Percentiles rank a stretch among this genome's conserved stretches.
These are phyloP conservation scores for Trichothecium roseum DNA, from an alignment of 2,329 filamentous ascomycete species.

Conservation along the genomic window DNA sequence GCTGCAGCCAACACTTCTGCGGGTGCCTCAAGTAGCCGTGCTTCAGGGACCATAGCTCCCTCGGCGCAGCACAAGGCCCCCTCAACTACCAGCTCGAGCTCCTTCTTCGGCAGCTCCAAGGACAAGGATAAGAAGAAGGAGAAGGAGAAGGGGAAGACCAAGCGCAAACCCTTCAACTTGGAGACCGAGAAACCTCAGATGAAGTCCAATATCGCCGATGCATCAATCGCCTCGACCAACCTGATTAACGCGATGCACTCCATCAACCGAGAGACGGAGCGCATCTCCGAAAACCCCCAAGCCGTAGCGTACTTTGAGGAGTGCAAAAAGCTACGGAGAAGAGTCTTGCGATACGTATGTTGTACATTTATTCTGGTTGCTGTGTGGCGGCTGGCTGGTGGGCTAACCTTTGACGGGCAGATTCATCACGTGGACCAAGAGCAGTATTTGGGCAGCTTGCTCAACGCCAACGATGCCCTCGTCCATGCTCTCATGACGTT, in stretches of 20 bases:
- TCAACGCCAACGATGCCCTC: slow-evolving; percentile 94
- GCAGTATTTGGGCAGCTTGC: slow-evolving; percentile 80
- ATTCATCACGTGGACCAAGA: slow-evolving; percentile 88
- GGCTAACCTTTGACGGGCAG: slow-evolving; percentile 21
- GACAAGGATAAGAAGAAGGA: slow-evolving; percentile 39
- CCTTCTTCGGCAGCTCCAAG: slow-evolving; percentile 1
- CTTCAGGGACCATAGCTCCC: slow-evolving; percentile 14
- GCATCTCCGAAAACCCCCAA: slow-evolving; percentile 73
- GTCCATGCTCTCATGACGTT: slow-evolving; percentile 88
- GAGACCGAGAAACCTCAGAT: slow-evolving; percentile 82
- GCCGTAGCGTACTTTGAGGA: slow-evolving; percentile 70
- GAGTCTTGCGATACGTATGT: slow-evolving; percentile 72
- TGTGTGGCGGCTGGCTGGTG: background rate
- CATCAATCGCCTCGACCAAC: slow-evolving; percentile 85
- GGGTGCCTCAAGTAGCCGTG: slow-evolving; percentile 6
- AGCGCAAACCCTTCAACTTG: slow-evolving; percentile 63
- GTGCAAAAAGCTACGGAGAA: slow-evolving; percentile 76
- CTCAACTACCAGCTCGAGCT: slow-evolving; percentile 4
- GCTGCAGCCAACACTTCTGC: slow-evolving; percentile 16
- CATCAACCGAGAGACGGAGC: slow-evolving; percentile 81
- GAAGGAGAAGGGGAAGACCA: slow-evolving; percentile 39
- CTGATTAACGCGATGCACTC: slow-evolving; percentile 77
- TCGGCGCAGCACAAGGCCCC: slow-evolving; percentile 10
- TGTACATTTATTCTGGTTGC: background rate
- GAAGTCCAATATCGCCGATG: slow-evolving; percentile 78